Base-by-base conservation (phyloP, 192 early-diverging fungal genomes). In the Linnemannia elongata region DNA sequence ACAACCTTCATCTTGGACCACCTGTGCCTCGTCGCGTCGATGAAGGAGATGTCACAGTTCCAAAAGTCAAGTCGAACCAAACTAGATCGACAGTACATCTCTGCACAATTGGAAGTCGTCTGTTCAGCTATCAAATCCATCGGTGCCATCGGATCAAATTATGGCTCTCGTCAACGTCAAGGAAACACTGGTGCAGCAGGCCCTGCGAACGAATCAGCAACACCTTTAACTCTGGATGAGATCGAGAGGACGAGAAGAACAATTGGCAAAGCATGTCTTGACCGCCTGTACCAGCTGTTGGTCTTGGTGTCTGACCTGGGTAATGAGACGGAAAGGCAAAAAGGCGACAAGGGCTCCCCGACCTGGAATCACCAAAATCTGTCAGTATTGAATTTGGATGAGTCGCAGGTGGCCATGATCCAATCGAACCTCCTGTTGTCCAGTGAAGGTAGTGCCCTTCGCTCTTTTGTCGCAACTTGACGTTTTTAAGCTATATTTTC, bases 1-100 rank as follows among this genome's bases (percentile, higher is more conserved):
- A 38, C 75, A 24, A 60, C 12, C 42, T 45, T 73, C 3, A 78
- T 87, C 10, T 42, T 87, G 44, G 79, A 81, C 33, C 72, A 87
- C 33, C 22, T 87, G 1, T 78, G 76, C 35, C 75, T 71, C 18
- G 60, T 87, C n/a, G 75, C 85, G 15, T 20, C 72, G 3, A 75
- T 87, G 79, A 69, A 57, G n/a, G 69, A 77, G 3, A 24, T 76
- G 10, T 17, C 33, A 42, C 42, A 42, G 12, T 35, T 68, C 2
- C 79, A 73, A 60, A 54, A 72, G 47, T 49, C 72, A 30, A 72
- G 35, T 39, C 71, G 69, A 20, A 72, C 24, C 45, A 76, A 52
- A 47, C 27, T 81, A 2, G 76, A 81, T 68, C 75, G 76, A 38
- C 76, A 78, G 2, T 41, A 36, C 2, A 72, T 81, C 9, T 52